These are phyloP conservation scores for Colletotrichum somersetense DNA, from an alignment of 2,329 filamentous ascomycete genomes.

Conservation along the genomic window DNA sequence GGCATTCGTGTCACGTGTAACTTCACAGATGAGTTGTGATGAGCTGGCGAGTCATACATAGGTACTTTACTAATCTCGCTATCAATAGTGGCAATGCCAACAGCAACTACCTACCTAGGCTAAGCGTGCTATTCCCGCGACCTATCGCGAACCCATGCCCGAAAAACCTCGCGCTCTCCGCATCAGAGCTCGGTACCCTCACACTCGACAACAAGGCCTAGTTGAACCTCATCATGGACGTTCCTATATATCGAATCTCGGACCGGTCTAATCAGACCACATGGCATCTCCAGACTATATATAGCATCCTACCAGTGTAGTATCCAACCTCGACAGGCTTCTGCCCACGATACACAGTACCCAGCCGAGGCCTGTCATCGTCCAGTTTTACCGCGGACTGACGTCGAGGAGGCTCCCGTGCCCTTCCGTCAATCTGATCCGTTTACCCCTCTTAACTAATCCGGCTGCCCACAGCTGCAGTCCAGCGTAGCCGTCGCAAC, in stretches of 20 bases:
- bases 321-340: constrained; percentile 8
- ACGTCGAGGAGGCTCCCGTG: background rate
- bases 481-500: background rate
- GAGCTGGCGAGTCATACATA: background rate
- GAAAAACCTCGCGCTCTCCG: too few species aligned
- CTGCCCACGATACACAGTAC: constrained; percentile 11
- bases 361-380: background rate
- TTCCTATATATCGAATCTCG: background rate
- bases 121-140: background rate
- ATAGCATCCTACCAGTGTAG: too few species aligned
- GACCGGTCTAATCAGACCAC: background rate
- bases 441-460: background rate
- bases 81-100: background rate
- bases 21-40: background rate
- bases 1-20: background rate
- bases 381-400: background rate
- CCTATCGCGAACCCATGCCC: too few species aligned
- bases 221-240: background rate
- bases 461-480: background rate
- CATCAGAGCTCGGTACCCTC: too few species aligned
- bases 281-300: background rate
- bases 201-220: background rate
- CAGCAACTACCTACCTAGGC: background rate
- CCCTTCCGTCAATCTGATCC: background rate
- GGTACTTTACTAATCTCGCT: background rate